phyloP scores from a whole-genome alignment of 2,329 filamentous ascomycete genomes.

The Trichoderma pleuroti region DNA sequence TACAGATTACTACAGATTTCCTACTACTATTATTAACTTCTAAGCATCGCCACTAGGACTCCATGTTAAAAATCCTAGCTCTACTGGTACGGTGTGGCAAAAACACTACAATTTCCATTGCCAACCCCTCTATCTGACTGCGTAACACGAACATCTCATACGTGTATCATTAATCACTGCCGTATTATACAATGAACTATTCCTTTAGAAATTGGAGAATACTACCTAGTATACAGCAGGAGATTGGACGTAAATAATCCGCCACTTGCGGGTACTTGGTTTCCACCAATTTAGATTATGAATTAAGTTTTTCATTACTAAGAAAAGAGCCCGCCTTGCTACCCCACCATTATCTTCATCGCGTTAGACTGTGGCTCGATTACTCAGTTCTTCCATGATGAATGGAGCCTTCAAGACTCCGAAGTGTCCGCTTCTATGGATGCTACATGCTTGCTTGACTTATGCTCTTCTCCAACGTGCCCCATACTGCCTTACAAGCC shows the following conservation, averaged over 20 bases:
- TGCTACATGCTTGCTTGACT: background rate
- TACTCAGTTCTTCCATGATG: background rate
- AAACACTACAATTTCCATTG: background rate
- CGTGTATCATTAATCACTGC: too few species aligned
- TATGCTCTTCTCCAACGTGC: background rate
- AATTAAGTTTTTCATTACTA: background rate
- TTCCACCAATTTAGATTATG: too few species aligned
- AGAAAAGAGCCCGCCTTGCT: background rate
- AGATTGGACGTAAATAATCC: too few species aligned
- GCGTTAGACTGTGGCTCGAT: background rate
- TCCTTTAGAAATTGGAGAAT: too few species aligned
- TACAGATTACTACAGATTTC: background rate
- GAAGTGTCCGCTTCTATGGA: background rate
- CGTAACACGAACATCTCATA: too few species aligned
- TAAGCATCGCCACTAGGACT: background rate
- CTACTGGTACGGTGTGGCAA: background rate
- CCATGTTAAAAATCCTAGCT: background rate
- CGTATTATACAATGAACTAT: too few species aligned
- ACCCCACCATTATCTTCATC: background rate
- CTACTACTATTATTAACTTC: background rate
- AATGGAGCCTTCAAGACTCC: background rate
- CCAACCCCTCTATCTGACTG: background rate
- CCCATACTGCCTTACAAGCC: background rate
- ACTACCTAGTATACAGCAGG: too few species aligned
- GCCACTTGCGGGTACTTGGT: too few species aligned